These are phyloP conservation scores for Teratosphaeria nubilosa DNA, from an alignment of 2,329 filamentous ascomycete genomes.

Conservation along the genomic window DNA sequence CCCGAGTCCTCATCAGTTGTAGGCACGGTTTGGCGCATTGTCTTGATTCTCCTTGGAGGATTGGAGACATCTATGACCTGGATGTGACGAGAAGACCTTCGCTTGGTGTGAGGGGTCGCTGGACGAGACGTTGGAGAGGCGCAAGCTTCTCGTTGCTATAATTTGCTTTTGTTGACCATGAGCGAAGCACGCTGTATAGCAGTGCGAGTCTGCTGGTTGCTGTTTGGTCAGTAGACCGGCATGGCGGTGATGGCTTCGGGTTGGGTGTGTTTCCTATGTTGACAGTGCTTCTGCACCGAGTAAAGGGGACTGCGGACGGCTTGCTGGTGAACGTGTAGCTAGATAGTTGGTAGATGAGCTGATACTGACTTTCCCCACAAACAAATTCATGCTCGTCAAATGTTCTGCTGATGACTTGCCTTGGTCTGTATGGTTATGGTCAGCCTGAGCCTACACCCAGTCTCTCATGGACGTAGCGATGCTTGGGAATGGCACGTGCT, in stretches of 20 bases:
- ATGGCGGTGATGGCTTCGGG: background rate
- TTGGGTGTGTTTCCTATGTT: background rate
- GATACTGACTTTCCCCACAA: background rate
- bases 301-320: background rate
- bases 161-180: background rate
- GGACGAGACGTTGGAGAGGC: background rate
- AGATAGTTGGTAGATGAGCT: background rate
- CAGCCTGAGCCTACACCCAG: background rate
- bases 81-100: background rate
- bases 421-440: background rate
- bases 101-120: background rate
- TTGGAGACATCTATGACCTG: background rate
- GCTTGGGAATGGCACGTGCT: background rate
- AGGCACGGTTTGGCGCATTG: background rate
- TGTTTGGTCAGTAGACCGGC: background rate
- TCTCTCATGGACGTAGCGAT: too few species aligned
- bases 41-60: background rate
- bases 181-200: background rate
- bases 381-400: background rate
- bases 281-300: background rate
- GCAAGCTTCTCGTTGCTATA: background rate
- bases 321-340: background rate
- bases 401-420: background rate
- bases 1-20: background rate
- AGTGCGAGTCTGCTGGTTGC: background rate